Evolutionary conservation across 2,329 filamentous ascomycete genomes (phyloP).

Genomic region (Microcera coccophila): DNA sequence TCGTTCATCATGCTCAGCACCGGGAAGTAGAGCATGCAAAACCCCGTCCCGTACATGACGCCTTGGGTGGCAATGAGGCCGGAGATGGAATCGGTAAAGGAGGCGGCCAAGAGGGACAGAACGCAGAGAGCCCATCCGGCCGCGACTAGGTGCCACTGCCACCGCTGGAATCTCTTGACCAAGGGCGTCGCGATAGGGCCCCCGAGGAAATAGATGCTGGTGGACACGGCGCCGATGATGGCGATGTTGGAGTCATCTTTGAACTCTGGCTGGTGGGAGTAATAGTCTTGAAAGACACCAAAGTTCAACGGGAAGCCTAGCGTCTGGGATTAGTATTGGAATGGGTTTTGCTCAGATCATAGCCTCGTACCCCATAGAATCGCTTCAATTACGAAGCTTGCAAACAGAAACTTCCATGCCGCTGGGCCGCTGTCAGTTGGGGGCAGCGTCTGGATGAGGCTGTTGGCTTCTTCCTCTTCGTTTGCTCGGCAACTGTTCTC

Average conservation of each 20-base stretch:
- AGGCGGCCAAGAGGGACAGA: conserved; percentile 18
- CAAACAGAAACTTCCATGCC: conserved; percentile 22
- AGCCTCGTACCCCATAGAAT: conserved; percentile 20
- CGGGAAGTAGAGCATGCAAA: conserved; percentile 38
- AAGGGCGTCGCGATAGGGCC: conserved; percentile 11
- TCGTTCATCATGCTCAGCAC: conserved; percentile 45
- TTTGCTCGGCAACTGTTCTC: background rate
- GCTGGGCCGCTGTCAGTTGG: conserved; percentile 15
- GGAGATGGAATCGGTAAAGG: conserved; percentile 19
- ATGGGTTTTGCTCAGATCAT: background rate
- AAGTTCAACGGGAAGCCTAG: conserved; percentile 15
- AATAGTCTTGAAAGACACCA: conserved; percentile 19
- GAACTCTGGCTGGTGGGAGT: conserved; percentile 13
- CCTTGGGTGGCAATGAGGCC: conserved; percentile 27
- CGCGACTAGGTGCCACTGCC: conserved; percentile 10
- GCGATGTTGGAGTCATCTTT: conserved; percentile 8
- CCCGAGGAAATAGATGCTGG: conserved; percentile 16
- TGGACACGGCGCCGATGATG: conserved; percentile 12
- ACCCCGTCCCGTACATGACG: conserved; percentile 29
- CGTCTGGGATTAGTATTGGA: background rate
- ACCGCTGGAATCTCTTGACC: conserved; percentile 13
- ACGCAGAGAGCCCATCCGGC: conserved; percentile 11
- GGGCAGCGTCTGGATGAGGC: conserved; percentile 14
- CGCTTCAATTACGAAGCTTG: conserved; percentile 21
- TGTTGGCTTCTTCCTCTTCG: conserved; percentile 10